phyloP scores from a whole-genome alignment of 2,329 filamentous ascomycete species.

The Fusarium subtropicale region DNA sequence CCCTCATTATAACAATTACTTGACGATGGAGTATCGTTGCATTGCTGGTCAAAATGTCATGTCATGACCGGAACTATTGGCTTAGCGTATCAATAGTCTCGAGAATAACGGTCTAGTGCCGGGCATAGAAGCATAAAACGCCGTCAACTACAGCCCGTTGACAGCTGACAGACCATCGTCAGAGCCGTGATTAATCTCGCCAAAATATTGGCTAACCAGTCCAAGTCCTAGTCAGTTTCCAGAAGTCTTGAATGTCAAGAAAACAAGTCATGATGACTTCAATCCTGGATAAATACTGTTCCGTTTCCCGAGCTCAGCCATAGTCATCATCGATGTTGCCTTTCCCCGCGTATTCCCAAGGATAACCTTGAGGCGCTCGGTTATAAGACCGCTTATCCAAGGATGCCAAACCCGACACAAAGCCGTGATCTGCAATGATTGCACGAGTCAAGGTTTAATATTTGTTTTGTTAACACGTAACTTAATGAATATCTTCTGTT shows the following conservation, averaged over 20 bases:
- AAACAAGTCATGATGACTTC: too few relatives aligned
- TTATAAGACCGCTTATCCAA: not conserved
- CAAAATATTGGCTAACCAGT: not conserved
- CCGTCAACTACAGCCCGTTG: too few relatives aligned
- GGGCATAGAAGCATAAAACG: not conserved
- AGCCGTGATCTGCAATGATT: not conserved
- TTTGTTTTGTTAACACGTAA: not conserved
- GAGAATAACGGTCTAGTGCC: not conserved
- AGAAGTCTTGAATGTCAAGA: not conserved
- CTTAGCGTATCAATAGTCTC: not conserved
- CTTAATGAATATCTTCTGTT: rapidly evolving
- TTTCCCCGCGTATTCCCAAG: not conserved
- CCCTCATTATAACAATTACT: not conserved
- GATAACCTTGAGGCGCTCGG: not conserved
- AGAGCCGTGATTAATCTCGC: not conserved
- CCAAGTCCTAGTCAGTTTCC: not conserved
- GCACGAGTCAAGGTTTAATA: not conserved
- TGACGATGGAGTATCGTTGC: not conserved
- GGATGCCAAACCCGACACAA: not conserved
- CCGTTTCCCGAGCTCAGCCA: not conserved
- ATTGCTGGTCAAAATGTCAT: too few relatives aligned
- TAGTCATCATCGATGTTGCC: not conserved
- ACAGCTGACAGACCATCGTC: too few relatives aligned
- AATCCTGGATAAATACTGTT: not conserved
- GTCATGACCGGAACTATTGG: not conserved